Base-by-base conservation (phyloP, 2,329 filamentous ascomycete species). In the Hymenotorrendiella dingleyae region DNA sequence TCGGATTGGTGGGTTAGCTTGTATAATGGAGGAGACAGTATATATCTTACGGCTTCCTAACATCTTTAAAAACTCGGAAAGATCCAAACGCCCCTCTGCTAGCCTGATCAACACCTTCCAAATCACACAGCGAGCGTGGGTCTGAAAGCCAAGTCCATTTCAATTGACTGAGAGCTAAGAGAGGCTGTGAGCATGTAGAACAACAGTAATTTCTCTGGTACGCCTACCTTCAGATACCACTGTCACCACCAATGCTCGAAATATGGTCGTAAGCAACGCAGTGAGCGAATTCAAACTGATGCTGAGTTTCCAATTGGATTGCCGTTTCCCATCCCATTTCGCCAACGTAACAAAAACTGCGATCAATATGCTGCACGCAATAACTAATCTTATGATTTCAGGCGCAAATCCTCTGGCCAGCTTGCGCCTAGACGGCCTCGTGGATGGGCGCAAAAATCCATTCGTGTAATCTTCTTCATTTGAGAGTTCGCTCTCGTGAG, bases 271-370 rank as follows among this genome's bases (percentile, higher is more conserved):
- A 16, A 62, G 37, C 7, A 62, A 40, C 1, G 62, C 62, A 0
- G 62, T 42, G 24, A 62, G 35, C 1, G 60, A 51, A 46, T 64
- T 64, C 34, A 64, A 47, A 1, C 53, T 60, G 23, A 62, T 55
- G 10, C 52, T 57, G 20, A 61, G 45, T 0, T 60, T 54, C 58
- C 62, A 64, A 11, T 60, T 46, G 1, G 54, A 54, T 17, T 64
- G 42, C 1, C 48, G 41, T 11, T 56, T 43, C n/a, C 61, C 53
- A 40, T 63, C 44, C 9, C 57, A 57, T 7, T 43, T 38, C 7
- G 52, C 33, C 3, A 68, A 49, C 5, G 65, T 53, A 3, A 43
- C 54, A 12, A 64, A 47, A 8, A 66, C 65, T 4, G 32, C 32
- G 20, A 35, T 19, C 8, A 35, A 19, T 35, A 35, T 19, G 11